phyloP scores from a whole-genome alignment of 495 filamentous ascomycete genomes.

The Trichoderma gamsii region DNA sequence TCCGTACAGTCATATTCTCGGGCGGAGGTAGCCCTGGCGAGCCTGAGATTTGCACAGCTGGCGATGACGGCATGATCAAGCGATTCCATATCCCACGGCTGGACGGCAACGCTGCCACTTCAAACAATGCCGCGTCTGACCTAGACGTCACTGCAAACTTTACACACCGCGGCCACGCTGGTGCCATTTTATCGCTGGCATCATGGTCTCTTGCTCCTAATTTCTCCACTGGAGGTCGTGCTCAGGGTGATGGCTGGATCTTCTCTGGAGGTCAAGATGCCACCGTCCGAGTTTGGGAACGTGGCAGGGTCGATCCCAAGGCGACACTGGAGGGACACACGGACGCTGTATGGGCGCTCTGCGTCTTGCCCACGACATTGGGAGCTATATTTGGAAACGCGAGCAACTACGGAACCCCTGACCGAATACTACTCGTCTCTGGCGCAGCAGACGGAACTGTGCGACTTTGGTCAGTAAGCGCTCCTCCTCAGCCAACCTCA shows the following conservation, averaged over 20 bases:
- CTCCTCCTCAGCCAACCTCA: constrained; percentile 77
- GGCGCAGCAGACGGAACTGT: constrained; percentile 88
- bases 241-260: constrained; percentile 88
- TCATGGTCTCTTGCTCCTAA: constrained; percentile 78
- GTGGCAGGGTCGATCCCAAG: constrained; percentile 88
- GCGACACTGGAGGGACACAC: constrained; percentile 91
- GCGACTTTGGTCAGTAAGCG: constrained; percentile 88
- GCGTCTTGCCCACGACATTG: constrained; percentile 80
- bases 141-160: constrained; percentile 90
- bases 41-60: constrained; percentile 92
- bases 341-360: constrained; percentile 93
- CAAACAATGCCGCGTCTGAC: constrained; percentile 53
- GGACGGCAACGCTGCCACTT: constrained; percentile 50
- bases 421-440: constrained; percentile 83
- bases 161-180: constrained; percentile 86
- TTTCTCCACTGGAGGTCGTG: constrained; percentile 81
- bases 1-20: constrained; percentile 90
- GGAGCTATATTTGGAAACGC: constrained; percentile 68
- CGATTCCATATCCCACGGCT: constrained; percentile 90
- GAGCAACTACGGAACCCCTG: constrained; percentile 63
- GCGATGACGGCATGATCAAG: constrained; percentile 92
- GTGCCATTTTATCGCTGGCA: constrained; percentile 80
- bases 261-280: constrained; percentile 96
- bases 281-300: constrained; percentile 89
- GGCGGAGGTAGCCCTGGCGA: constrained; percentile 91